These are phyloP conservation scores for Hanseniaspora gamundiae DNA, from an alignment of 1,139 yeast genomes.

Conservation along the genomic window DNA sequence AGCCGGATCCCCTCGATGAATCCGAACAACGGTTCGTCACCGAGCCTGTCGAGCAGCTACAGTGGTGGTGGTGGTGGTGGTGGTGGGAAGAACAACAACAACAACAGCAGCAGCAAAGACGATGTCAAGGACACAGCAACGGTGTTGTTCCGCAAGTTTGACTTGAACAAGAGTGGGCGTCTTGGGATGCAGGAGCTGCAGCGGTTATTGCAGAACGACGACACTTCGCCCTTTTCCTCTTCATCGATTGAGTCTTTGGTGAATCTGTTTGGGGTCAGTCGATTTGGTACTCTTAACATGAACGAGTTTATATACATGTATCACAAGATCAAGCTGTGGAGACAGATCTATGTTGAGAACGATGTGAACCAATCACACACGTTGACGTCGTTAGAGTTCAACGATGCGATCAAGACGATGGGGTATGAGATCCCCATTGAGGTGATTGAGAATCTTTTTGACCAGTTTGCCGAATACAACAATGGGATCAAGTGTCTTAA, in stretches of 20 bases:
- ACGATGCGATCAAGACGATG: slow-evolving; percentile 24
- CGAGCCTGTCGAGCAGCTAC: not conserved
- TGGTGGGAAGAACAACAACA: not conserved
- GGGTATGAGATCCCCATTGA: slow-evolving; percentile 25
- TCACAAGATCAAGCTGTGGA: slow-evolving; percentile 24
- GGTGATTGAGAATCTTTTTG: slow-evolving; percentile 23
- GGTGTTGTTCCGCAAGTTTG: slow-evolving; percentile 22
- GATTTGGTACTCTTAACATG: slow-evolving; percentile 24
- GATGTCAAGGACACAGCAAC: slow-evolving; percentile 20
- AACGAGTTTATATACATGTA: slow-evolving; percentile 23
- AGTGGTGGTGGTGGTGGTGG: not conserved
- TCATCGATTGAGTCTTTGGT: slow-evolving; percentile 24
- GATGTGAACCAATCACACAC: slow-evolving; percentile 25
- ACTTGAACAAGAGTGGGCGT: slow-evolving; percentile 19
- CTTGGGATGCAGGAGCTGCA: slow-evolving; percentile 24
- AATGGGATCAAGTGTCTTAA: slow-evolving; percentile 41
- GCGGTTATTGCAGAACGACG: slow-evolving; percentile 25
- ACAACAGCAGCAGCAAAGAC: not conserved
- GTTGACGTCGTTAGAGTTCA: slow-evolving; percentile 21
- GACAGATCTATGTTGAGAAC: slow-evolving; percentile 26
- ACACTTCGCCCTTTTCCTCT: slow-evolving; percentile 21
- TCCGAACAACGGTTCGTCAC: slow-evolving; percentile 3
- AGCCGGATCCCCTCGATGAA: not conserved
- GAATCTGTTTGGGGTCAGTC: slow-evolving; percentile 23
- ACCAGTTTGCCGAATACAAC: slow-evolving; percentile 24